phyloP scores from a whole-genome alignment of 352 stramenopile genomes.

The Vaucheria bursata region DNA sequence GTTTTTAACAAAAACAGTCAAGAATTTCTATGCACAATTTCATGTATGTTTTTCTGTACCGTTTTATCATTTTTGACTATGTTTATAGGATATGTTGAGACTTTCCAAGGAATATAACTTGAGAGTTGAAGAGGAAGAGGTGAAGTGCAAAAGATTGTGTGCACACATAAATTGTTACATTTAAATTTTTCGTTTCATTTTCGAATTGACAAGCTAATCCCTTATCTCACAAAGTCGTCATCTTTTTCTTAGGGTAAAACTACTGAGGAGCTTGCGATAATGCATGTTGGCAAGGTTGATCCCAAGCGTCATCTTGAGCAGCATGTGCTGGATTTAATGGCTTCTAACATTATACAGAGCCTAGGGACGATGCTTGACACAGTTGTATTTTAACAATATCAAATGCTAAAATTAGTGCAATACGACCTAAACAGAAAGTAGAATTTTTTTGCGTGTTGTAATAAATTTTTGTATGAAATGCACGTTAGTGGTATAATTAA shows the following conservation, averaged over 20 bases:
- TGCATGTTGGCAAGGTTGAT: conserved; percentile 94
- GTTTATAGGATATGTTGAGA: conserved; percentile 72
- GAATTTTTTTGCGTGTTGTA: no score
- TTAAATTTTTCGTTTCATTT: no score
- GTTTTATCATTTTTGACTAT: no score
- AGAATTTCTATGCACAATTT: no score
- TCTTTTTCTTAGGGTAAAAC: conserved; percentile 67
- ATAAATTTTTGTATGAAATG: no score
- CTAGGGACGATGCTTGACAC: conserved; percentile 96
- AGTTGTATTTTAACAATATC: conserved; percentile 80
- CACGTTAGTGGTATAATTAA: no score
- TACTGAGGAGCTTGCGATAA: conserved; percentile 85
- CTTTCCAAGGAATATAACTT: conserved; percentile 94
- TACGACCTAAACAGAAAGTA: neutral
- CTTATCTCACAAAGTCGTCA: neutral
- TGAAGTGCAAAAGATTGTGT: no score
- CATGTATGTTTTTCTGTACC: no score
- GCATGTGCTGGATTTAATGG: conserved; percentile 93
- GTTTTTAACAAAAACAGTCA: no score
- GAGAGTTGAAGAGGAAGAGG: conserved; percentile 82
- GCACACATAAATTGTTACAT: no score
- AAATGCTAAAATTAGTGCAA: no score
- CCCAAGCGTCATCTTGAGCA: conserved; percentile 83
- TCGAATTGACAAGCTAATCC: neutral
- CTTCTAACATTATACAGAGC: conserved; percentile 94